Conservation (phyloP, 768 basidiomycete genomes). For the Termitomyces titanicus region DNA sequence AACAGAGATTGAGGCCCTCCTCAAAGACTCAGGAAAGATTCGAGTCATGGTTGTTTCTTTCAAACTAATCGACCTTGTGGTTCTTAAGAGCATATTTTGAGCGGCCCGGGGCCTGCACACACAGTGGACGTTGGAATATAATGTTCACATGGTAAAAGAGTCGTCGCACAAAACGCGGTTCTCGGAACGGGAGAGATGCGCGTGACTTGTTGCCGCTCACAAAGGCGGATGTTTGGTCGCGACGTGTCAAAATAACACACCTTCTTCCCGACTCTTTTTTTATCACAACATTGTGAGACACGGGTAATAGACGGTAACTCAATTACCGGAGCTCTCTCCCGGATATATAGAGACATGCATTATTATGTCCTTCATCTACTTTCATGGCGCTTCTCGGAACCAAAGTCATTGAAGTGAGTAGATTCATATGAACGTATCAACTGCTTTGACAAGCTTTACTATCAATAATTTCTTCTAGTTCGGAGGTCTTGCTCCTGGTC, state of each 20-base stretch:
- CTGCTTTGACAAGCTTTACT: not conserved
- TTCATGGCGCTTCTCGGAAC: constrained; percentile 19
- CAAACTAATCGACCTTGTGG: not conserved
- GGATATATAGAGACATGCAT: not conserved
- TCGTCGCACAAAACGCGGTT: too few relatives aligned
- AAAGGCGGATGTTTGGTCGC: not conserved
- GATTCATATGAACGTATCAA: not conserved
- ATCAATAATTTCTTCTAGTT: constrained; percentile 41
- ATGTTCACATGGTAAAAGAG: not conserved
- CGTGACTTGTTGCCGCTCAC: not conserved
- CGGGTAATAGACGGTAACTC: not conserved
- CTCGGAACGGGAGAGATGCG: too few relatives aligned
- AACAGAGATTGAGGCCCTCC: not conserved
- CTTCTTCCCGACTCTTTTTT: too few relatives aligned
- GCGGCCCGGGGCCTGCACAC: constrained; percentile 1
- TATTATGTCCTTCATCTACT: not conserved
- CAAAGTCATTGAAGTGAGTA: constrained; percentile 22
- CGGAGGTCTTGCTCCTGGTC: constrained; percentile 79
- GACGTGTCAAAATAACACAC: not conserved
- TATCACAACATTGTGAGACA: too few relatives aligned
- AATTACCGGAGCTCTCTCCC: not conserved
- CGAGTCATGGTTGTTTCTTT: not conserved
- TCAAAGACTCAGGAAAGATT: not conserved
- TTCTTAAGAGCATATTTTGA: not conserved
- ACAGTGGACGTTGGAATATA: not conserved